Evolutionary conservation across 495 filamentous ascomycete genomes (phyloP).

Genomic region (Penicillium soppii): DNA sequence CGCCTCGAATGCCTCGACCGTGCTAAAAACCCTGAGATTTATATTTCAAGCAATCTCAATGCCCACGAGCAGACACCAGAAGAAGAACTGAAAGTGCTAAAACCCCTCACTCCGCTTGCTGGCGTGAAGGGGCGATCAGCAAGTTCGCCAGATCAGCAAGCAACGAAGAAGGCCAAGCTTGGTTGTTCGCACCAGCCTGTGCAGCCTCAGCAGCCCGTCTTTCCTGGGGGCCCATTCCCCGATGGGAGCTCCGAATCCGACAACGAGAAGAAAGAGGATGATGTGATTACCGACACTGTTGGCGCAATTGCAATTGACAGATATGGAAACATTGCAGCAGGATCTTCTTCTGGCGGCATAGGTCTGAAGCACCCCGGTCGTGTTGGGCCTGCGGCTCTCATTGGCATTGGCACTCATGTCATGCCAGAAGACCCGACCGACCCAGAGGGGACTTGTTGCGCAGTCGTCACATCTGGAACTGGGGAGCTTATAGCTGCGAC

Average conservation of each 20-base stretch:
- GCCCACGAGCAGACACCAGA: not conserved
- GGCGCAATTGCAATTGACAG: conserved; percentile 90
- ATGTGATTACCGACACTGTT: conserved; percentile 83
- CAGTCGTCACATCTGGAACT: conserved; percentile 84
- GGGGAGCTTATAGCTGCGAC: conserved; percentile 97
- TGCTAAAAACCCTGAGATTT: not conserved
- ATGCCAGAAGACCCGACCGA: conserved; percentile 68
- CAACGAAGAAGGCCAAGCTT: not conserved
- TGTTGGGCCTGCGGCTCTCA: conserved; percentile 86
- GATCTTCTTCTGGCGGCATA: conserved; percentile 98
- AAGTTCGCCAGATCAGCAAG: not conserved
- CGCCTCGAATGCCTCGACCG: not conserved
- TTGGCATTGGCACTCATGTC: conserved; percentile 85
- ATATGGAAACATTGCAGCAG: conserved; percentile 85
- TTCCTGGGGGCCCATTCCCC: not conserved
- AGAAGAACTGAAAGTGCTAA: not conserved
- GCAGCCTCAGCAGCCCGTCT: conserved; percentile 1
- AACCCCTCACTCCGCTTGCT: too few species aligned
- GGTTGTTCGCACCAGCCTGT: not conserved
- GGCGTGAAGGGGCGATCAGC: not conserved
- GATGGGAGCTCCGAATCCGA: not conserved
- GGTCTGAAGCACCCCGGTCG: conserved; percentile 96
- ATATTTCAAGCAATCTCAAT: not conserved
- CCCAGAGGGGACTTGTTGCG: conserved; percentile 60
- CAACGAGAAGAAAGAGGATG: conserved; percentile 17